Evolutionary conservation across 371 early-diverging fungal species (phyloP).

Genomic region (Rhizopus delemar): DNA sequence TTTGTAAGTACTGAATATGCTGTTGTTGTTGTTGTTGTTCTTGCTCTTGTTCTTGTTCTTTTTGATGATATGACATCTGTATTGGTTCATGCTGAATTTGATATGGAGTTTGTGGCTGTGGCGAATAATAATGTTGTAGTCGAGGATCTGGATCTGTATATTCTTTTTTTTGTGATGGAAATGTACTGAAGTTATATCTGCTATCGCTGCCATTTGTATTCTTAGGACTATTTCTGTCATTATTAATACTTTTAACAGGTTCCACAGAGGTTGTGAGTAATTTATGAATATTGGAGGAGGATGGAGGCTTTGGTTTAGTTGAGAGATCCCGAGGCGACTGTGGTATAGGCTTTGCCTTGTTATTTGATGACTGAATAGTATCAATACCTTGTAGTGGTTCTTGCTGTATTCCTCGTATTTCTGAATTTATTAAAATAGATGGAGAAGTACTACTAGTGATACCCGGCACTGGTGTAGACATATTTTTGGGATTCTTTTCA

Average conservation of each 20-base stretch:
- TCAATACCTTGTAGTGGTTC: not conserved
- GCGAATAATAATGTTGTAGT: not conserved
- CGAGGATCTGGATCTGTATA: not conserved
- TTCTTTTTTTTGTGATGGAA: constrained; percentile 8
- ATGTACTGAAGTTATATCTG: constrained; percentile 12
- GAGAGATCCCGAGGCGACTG: constrained; percentile 6
- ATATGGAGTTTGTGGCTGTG: not conserved
- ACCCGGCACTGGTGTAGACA: not conserved
- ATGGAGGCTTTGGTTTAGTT: not conserved
- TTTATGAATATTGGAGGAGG: constrained; percentile 16
- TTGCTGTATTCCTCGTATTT: not conserved
- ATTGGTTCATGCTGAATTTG: constrained; percentile 10
- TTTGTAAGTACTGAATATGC: constrained; percentile 9
- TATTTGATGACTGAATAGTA: not conserved
- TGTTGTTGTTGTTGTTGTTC: constrained; percentile 15
- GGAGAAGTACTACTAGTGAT: not conserved
- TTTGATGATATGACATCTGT: constrained; percentile 10
- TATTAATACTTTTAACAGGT: constrained; percentile 3
- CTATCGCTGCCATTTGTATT: not conserved
- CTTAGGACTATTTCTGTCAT: not conserved
- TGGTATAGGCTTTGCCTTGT: constrained; percentile 26
- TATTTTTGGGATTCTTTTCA: not conserved
- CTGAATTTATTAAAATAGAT: not conserved
- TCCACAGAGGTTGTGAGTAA: constrained; percentile 19
- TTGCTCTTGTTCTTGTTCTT: constrained; percentile 6